phyloP scores from a whole-genome alignment of 176 grass and related monocot genomes.

The Luzula sylvatica region DNA sequence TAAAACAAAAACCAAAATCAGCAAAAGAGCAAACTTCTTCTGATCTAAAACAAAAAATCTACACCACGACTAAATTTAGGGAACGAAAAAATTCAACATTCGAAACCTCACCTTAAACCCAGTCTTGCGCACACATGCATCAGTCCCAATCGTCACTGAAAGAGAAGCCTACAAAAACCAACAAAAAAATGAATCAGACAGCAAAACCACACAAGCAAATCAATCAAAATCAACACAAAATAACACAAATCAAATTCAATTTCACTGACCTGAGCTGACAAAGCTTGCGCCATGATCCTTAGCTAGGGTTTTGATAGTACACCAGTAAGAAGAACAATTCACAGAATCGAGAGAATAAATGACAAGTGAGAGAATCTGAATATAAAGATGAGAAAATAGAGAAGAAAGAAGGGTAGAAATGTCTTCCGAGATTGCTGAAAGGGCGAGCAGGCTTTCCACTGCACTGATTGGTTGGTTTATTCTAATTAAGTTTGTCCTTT shows the following conservation, averaged over 20 bases:
- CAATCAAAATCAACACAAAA: background rate
- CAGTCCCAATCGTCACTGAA: slow-evolving; percentile 11
- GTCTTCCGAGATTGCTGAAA: slow-evolving; percentile 16
- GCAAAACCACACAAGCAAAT: background rate
- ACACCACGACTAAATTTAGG: background rate
- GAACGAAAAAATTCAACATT: background rate
- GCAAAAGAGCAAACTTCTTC: background rate
- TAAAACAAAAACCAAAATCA: background rate
- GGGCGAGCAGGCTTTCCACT: slow-evolving; percentile 19
- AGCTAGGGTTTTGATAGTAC: slow-evolving; percentile 5
- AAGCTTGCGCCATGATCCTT: slow-evolving; percentile 32
- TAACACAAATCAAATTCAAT: background rate
- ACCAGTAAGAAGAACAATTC: background rate
- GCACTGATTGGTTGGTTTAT: slow-evolving; percentile 8
- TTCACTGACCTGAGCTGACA: slow-evolving; percentile 31
- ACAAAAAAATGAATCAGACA: background rate
- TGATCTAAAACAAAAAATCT: background rate
- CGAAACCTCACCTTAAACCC: slow-evolving; percentile 25
- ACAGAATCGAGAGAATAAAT: background rate
- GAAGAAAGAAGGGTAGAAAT: no score
- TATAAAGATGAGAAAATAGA: no score
- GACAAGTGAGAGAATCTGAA: background rate
- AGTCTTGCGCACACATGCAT: slow-evolving; percentile 10
- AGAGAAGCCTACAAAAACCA: slow-evolving; percentile 15
- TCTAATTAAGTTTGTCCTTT: background rate